A percentile compares a stretch with the other conserved stretches of the same genome.
Evolutionary conservation across 2,329 filamentous ascomycete genomes (phyloP).

Genomic region (Dothidotthia symphoricarpi): DNA sequence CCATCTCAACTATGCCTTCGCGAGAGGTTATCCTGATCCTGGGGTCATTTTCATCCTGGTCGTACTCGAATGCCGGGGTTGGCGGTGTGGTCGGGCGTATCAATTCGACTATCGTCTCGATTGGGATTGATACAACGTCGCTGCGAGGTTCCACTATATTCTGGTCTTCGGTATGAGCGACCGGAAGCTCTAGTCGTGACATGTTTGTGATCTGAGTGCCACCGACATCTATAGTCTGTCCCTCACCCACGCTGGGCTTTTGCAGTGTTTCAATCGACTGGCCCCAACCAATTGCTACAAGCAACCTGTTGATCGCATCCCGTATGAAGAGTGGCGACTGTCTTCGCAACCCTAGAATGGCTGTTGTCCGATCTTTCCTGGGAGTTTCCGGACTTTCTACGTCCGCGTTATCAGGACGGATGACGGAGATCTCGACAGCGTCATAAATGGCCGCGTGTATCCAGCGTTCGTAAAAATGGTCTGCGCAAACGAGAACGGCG

Average conservation of each 20-base stretch:
- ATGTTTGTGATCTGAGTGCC: slow-evolving; percentile 22
- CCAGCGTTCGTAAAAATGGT: slow-evolving; percentile 29
- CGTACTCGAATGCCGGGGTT: slow-evolving; percentile 24
- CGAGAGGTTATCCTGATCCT: slow-evolving; percentile 42
- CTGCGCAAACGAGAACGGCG: slow-evolving; percentile 24
- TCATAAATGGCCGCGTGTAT: slow-evolving; percentile 28
- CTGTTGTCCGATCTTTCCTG: slow-evolving; percentile 19
- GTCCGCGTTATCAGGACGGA: slow-evolving; percentile 33
- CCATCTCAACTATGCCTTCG: slow-evolving; percentile 41
- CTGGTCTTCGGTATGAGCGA: slow-evolving; percentile 7
- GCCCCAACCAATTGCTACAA: slow-evolving; percentile 30
- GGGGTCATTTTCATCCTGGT: slow-evolving; percentile 34
- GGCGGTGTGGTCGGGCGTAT: slow-evolving; percentile 23
- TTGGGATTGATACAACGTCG: slow-evolving; percentile 9
- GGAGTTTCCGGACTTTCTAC: slow-evolving; percentile 23
- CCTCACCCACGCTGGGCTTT: slow-evolving; percentile 3
- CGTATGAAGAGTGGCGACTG: slow-evolving; percentile 24
- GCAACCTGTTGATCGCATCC: slow-evolving; percentile 21
- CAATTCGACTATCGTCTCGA: slow-evolving; percentile 10
- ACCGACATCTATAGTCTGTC: slow-evolving; percentile 19
- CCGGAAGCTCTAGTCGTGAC: slow-evolving; percentile 23
- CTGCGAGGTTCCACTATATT: slow-evolving; percentile 3
- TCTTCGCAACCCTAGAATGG: slow-evolving; percentile 24
- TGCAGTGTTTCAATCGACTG: slow-evolving; percentile 5
- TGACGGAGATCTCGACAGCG: slow-evolving; percentile 29